Evolutionary conservation across 2,329 filamentous ascomycete species (phyloP).

Genomic region (Drechslerella stenobrocha): DNA sequence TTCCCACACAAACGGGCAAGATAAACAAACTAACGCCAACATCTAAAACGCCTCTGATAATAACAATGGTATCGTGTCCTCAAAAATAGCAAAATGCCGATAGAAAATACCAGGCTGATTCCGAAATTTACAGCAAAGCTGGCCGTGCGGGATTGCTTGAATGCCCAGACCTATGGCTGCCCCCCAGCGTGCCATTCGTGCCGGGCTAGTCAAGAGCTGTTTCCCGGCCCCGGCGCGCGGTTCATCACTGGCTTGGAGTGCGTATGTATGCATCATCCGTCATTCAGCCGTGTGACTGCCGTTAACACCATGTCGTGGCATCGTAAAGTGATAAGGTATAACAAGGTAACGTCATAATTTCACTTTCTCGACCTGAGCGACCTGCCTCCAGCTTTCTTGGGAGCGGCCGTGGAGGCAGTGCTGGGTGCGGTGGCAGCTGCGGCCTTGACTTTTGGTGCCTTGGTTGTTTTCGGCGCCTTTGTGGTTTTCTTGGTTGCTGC

Average conservation of each 20-base stretch:
- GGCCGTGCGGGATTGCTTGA: no score
- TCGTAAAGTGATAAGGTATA: slow-evolving; percentile 6
- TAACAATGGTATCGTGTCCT: slow-evolving; percentile 6
- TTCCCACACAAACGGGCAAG: background rate
- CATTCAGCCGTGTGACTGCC: background rate
- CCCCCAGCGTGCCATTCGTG: no score
- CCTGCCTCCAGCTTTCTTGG: slow-evolving; percentile 27
- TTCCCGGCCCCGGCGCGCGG: no score
- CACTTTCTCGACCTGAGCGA: slow-evolving; percentile 40
- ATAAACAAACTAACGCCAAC: background rate
- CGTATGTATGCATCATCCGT: background rate
- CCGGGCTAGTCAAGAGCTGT: no score
- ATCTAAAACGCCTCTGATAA: background rate
- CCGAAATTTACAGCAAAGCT: no score
- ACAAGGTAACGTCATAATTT: background rate
- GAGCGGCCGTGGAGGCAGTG: background rate
- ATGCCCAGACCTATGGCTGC: no score
- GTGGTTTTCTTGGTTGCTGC: slow-evolving; percentile 13
- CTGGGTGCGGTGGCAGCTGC: background rate
- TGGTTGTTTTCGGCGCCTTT: slow-evolving; percentile 6
- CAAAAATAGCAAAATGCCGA: background rate
- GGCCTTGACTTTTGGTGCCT: slow-evolving; percentile 11
- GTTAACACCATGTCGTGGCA: slow-evolving; percentile 9
- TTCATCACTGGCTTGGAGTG: background rate
- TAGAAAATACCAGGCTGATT: background rate